Percentiles rank a stretch among this genome's conserved stretches.
Evolutionary conservation across 1,284 basidiomycete species (phyloP).

Genomic region (Sutorius eximius): DNA sequence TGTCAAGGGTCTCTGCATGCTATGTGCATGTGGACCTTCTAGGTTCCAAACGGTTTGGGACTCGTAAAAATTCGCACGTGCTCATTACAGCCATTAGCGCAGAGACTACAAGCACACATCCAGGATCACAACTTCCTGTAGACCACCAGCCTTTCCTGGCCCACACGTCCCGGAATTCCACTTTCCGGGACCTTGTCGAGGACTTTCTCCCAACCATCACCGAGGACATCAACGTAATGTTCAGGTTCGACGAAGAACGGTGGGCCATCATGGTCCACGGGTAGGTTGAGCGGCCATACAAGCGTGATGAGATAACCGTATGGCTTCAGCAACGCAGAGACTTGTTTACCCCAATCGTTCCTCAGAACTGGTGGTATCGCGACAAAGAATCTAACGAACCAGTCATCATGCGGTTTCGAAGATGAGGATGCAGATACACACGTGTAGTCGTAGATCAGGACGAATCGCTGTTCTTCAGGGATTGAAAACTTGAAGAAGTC

Average conservation of each 20-base stretch:
- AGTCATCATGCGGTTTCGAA: not conserved
- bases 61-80: constrained; percentile 25
- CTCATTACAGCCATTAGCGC: not conserved
- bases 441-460: constrained; percentile 22
- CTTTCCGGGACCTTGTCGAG: constrained; percentile 51
- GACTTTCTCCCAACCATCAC: constrained; percentile 54
- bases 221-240: constrained; percentile 57
- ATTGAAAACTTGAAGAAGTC: constrained; percentile 25
- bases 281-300: constrained; percentile 53
- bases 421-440: not conserved
- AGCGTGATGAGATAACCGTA: constrained; percentile 63
- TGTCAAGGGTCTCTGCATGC: constrained; percentile 29
- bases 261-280: constrained; percentile 53
- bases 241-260: constrained; percentile 62
- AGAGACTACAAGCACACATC: not conserved
- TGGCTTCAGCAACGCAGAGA: constrained; percentile 55
- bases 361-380: constrained; percentile 49
- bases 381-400: constrained; percentile 22
- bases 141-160: constrained; percentile 18
- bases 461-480: constrained; percentile 11
- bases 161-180: constrained; percentile 38
- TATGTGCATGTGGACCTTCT: constrained; percentile 14
- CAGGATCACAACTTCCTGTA: constrained; percentile 16
- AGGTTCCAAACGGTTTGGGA: too few species aligned
- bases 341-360: constrained; percentile 56